A percentile compares a stretch with the other conserved stretches of the same genome.
Conservation (phyloP, 2,329 filamentous ascomycete genomes). For the Hirsutella rhossiliensis region DNA sequence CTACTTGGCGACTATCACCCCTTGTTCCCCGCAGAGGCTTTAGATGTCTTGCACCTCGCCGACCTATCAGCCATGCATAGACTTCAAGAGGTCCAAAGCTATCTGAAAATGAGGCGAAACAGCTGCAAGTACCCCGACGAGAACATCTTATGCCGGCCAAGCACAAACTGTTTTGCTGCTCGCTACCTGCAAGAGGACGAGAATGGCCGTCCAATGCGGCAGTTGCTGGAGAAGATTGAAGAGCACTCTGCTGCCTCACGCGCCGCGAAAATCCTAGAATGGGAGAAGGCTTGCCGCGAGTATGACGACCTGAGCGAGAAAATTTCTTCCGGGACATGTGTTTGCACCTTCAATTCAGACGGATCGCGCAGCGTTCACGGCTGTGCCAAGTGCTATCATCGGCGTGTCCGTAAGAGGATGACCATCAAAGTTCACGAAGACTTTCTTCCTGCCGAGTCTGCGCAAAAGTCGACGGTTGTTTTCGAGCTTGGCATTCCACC, state of each 20-base stretch:
- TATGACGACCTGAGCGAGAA: slow-evolving; percentile 9
- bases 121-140: background rate
- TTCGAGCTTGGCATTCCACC: slow-evolving; percentile 29
- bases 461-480: slow-evolving; percentile 30
- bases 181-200: background rate
- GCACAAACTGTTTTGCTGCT: background rate
- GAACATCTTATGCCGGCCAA: background rate
- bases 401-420: slow-evolving; percentile 5
- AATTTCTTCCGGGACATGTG: slow-evolving; percentile 3
- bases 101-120: slow-evolving; percentile 2
- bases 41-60: slow-evolving; percentile 1
- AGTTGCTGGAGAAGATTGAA: background rate
- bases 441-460: slow-evolving; percentile 10
- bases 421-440: slow-evolving; percentile 10
- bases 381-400: slow-evolving; percentile 9
- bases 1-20: slow-evolving; percentile 1
- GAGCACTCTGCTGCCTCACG: background rate
- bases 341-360: slow-evolving; percentile 3
- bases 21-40: slow-evolving; percentile 1
- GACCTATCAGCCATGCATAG: background rate
- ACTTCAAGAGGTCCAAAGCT: background rate
- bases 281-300: background rate
- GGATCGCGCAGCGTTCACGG: background rate
- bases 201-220: background rate
- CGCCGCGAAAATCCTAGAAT: slow-evolving; percentile 1